Evolutionary conservation across 306 rosid genomes (phyloP).

Genomic region (Prunus campanulata): DNA sequence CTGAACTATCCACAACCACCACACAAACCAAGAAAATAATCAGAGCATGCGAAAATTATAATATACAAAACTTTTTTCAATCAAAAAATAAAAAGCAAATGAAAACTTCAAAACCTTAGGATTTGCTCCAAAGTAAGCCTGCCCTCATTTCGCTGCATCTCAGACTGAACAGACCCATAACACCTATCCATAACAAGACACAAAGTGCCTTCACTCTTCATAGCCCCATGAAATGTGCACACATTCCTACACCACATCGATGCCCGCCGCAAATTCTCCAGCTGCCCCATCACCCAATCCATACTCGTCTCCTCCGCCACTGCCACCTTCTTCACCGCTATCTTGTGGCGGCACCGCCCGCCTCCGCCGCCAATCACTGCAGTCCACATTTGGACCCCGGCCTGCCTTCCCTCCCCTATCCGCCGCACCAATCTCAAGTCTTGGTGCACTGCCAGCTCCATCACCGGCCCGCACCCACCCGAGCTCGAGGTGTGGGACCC

Average conservation of each 20-base stretch:
- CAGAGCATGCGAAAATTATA: not conserved
- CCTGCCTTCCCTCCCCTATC: conserved; percentile 76
- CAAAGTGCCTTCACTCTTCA: conserved; percentile 68
- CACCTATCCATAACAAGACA: conserved; percentile 88
- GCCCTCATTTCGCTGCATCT: conserved; percentile 93
- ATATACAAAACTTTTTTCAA: not conserved
- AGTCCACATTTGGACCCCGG: conserved; percentile 85
- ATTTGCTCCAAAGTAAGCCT: conserved; percentile 98
- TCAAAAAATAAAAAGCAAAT: not conserved
- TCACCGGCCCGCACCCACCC: conserved; percentile 84
- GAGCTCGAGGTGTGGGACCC: conserved; percentile 65
- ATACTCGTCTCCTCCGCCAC: conserved; percentile 62
- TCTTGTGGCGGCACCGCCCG: conserved; percentile 70
- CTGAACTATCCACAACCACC: not conserved
- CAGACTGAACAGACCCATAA: conserved; percentile 86
- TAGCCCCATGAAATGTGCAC: conserved; percentile 88
- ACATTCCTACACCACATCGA: conserved; percentile 99
- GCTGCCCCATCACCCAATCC: conserved; percentile 80
- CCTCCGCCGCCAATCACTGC: conserved; percentile 58
- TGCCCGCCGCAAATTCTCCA: conserved; percentile 79
- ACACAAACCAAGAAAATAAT: not conserved
- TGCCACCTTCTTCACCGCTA: conserved; percentile 78
- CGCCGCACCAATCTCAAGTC: conserved; percentile 67
- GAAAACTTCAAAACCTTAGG: conserved; percentile 53
- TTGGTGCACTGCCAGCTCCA: conserved; percentile 77